phyloP scores from a whole-genome alignment of 2,329 filamentous ascomycete species.

The Apiospora kogelbergensis region DNA sequence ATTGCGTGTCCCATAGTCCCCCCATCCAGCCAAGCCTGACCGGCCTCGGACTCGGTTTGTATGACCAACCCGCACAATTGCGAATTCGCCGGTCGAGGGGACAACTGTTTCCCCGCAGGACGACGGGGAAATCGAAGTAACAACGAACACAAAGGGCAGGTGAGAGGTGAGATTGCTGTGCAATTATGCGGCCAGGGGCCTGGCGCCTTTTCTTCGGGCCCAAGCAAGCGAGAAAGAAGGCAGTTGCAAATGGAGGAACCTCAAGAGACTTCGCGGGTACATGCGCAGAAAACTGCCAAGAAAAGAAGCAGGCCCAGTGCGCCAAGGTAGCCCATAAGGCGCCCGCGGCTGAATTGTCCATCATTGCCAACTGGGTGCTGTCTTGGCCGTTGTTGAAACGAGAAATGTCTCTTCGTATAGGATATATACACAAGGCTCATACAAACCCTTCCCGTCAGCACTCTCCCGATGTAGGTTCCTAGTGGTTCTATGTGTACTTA shows the following conservation, averaged over 20 bases:
- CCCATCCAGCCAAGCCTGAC: neutral
- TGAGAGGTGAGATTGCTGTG: neutral
- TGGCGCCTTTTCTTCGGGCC: neutral
- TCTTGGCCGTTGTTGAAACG: neutral
- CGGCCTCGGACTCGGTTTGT: neutral
- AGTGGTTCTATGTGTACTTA: neutral
- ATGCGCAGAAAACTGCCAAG: neutral
- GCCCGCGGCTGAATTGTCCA: neutral
- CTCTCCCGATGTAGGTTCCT: neutral
- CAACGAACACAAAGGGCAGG: neutral
- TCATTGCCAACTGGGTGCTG: neutral
- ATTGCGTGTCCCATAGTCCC: neutral
- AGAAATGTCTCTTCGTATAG: conserved; percentile 3
- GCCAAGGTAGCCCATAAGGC: neutral
- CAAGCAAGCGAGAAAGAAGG: neutral
- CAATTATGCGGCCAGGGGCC: neutral
- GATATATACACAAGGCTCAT: neutral
- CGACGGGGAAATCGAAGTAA: neutral
- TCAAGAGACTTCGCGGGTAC: neutral
- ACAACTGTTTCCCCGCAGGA: neutral
- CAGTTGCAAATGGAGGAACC: neutral
- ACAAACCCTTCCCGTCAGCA: neutral
- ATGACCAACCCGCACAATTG: neutral
- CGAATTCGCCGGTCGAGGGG: neutral
- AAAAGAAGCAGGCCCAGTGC: neutral